Percentiles rank a stretch among this genome's conserved stretches.
phyloP scores from a whole-genome alignment of 106 monocot species.

The Cymbidium sinense region DNA sequence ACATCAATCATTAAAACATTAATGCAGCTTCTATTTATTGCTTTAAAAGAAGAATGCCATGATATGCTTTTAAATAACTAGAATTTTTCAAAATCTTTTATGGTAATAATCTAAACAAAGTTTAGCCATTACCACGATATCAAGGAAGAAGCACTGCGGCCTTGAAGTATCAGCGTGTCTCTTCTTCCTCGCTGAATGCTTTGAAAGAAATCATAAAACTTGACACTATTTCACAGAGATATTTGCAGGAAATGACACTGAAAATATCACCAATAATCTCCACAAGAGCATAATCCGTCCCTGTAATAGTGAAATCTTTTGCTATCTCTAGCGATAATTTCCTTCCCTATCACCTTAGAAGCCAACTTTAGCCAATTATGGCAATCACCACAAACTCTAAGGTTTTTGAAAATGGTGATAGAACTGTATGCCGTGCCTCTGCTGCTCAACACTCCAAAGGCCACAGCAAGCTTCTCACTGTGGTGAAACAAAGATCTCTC shows the following conservation, averaged over 20 bases:
- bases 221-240: not conserved
- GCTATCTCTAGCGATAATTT: conserved; percentile 52
- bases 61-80: too few relatives aligned
- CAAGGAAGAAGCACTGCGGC: not conserved
- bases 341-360: conserved; percentile 36
- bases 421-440: conserved; percentile 1
- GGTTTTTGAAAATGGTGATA: conserved; percentile 45
- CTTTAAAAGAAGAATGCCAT: too few relatives aligned
- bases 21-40: too few relatives aligned
- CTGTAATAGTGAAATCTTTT: conserved; percentile 53
- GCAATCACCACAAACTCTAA: conserved; percentile 57
- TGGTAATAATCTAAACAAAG: not conserved
- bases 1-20: too few relatives aligned
- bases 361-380: conserved; percentile 47
- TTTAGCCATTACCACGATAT: not conserved
- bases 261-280: conserved; percentile 58
- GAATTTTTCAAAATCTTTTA: not conserved
- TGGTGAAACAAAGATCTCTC: conserved; percentile 39
- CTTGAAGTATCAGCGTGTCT: not conserved
- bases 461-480: conserved; percentile 54
- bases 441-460: conserved; percentile 43
- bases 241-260: not conserved
- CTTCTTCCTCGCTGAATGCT: not conserved
- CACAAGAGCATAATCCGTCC: conserved; percentile 53
- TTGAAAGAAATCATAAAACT: not conserved